Percentiles rank a stretch among this genome's conserved stretches.
Evolutionary conservation across 345 rosid genomes (phyloP).

Genomic region (Rhodomyrtus tomentosa): DNA sequence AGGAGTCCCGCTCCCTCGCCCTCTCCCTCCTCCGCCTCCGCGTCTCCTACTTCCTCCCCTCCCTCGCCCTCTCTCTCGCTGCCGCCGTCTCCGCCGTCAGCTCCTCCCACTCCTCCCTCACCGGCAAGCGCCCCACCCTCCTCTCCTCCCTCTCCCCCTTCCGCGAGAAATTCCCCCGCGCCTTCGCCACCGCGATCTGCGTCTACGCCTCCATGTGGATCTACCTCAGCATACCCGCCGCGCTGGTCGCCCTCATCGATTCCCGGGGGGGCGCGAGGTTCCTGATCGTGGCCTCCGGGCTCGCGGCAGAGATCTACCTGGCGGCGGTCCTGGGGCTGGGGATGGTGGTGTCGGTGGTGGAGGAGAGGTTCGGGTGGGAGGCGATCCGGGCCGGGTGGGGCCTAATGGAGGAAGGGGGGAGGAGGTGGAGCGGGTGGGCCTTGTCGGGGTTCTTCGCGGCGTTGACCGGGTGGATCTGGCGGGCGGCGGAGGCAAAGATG

Average conservation of each 20-base stretch:
- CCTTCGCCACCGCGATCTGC: constrained; percentile 34
- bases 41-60: constrained; percentile 32
- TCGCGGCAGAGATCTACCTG: constrained; percentile 36
- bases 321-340: constrained; percentile 51
- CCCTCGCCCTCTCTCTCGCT: constrained; percentile 41
- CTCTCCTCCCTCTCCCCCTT: constrained; percentile 11
- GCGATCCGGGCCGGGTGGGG: constrained; percentile 39
- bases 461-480: constrained; percentile 37
- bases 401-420: constrained; percentile 48
- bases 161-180: constrained; percentile 25
- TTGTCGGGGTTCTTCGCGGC: constrained; percentile 30
- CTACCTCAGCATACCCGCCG: constrained; percentile 19
- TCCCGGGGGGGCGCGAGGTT: constrained; percentile 9
- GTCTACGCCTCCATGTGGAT: constrained; percentile 29
- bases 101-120: constrained; percentile 24
- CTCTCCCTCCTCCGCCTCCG: constrained; percentile 46
- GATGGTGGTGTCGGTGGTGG: constrained; percentile 50
- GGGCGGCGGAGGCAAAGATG: constrained; percentile 33
- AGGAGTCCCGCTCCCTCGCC: constrained; percentile 52
- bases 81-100: constrained; percentile 22
- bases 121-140: constrained; percentile 27
- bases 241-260: constrained; percentile 12
- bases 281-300: constrained; percentile 13
- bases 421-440: constrained; percentile 43
- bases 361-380: constrained; percentile 45